phyloP scores from a whole-genome alignment of 257 asterid genomes.

The Solanum rostratum region DNA sequence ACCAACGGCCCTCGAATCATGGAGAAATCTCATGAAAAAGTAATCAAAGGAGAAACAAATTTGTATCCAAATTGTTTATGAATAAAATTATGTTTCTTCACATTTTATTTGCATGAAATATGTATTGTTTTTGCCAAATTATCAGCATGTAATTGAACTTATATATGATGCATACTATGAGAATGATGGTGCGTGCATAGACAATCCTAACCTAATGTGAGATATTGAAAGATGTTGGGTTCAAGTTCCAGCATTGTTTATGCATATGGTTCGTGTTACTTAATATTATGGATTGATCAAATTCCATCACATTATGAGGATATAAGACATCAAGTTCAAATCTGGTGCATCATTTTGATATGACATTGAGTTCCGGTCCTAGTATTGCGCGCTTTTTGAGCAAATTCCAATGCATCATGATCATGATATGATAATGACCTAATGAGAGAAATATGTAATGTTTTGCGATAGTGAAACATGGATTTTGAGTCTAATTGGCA shows the following conservation, averaged over 20 bases:
- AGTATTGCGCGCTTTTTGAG: no score
- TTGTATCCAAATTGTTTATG: no score
- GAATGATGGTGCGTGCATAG: no score
- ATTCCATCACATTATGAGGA: not conserved
- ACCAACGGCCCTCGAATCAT: no score
- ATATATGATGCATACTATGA: not conserved
- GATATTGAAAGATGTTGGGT: no score
- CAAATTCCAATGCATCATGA: not conserved
- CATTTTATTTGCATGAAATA: not conserved
- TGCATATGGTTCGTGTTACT: no score
- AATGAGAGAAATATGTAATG: no score
- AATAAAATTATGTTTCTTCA: no score
- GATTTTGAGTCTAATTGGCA: not conserved
- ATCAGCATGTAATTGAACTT: not conserved
- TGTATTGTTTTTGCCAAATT: not conserved
- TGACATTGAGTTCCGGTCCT: not conserved
- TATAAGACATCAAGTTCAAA: not conserved
- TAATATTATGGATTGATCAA: not conserved
- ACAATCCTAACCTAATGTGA: no score
- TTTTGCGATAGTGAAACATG: not conserved
- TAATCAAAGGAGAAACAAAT: no score
- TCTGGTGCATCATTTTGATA: not conserved
- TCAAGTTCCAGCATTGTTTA: no score
- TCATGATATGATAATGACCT: not conserved
- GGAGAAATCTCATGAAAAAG: no score